A percentile compares a stretch with the other conserved stretches of the same genome.
These are phyloP conservation scores for Colletotrichum theobromicola DNA, from an alignment of 2,329 filamentous ascomycete genomes.

Conservation along the genomic window DNA sequence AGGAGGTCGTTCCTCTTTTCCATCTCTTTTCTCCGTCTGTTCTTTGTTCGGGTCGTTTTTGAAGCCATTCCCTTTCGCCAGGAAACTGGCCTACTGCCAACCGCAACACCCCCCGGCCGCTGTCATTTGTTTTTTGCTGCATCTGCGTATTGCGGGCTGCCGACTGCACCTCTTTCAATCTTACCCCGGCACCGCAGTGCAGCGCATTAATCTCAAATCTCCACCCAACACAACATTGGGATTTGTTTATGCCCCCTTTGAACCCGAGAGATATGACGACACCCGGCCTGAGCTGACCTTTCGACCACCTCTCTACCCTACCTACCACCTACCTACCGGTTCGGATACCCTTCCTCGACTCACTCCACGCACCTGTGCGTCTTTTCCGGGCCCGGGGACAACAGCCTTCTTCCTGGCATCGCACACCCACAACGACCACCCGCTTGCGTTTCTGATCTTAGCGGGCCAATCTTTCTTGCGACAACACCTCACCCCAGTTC, in stretches of 20 bases:
- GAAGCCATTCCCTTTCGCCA: neutral
- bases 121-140: neutral
- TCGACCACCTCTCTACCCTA: neutral
- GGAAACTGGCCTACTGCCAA: too few relatives aligned
- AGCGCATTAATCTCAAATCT: constrained; percentile 8
- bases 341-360: too few relatives aligned
- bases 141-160: neutral
- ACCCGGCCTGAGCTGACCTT: constrained; percentile 16
- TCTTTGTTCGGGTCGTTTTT: neutral
- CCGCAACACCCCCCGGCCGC: neutral
- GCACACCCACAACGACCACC: neutral
- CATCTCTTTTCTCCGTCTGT: neutral
- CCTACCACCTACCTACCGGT: neutral
- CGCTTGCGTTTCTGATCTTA: neutral
- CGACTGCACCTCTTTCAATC: neutral
- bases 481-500: neutral
- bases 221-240: neutral
- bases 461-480: neutral
- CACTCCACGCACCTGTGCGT: neutral
- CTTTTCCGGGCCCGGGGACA: neutral
- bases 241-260: constrained; percentile 10
- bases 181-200: neutral
- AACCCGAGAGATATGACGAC: constrained; percentile 19
- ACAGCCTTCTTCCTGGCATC: constrained; percentile 1
- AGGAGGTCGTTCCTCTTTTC: neutral